Conservation (phyloP, 805 yeast species). For the Ogataea ganodermae region DNA sequence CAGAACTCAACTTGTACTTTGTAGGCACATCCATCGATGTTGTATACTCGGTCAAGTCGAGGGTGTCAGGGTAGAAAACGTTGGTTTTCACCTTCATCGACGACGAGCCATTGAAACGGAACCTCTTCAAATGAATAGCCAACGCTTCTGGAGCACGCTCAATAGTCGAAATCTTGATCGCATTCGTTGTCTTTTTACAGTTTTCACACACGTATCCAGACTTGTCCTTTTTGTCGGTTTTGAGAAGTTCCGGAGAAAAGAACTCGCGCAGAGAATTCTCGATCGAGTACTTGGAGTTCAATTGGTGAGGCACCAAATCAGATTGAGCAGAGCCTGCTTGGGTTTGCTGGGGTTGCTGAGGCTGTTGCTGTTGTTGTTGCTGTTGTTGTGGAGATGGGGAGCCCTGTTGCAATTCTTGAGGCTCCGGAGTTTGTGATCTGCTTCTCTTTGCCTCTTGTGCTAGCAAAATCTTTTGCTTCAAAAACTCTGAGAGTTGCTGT, state of each 20-base stretch:
- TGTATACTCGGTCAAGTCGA: slow-evolving; percentile 70
- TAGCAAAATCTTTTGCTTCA: slow-evolving; percentile 31
- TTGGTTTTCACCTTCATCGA: slow-evolving; percentile 87
- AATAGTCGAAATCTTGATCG: slow-evolving; percentile 73
- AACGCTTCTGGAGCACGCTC: slow-evolving; percentile 86
- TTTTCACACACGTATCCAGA: slow-evolving; percentile 86
- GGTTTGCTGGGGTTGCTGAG: slow-evolving; percentile 4
- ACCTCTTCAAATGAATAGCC: slow-evolving; percentile 84
- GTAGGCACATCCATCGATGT: slow-evolving; percentile 48
- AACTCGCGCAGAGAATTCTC: slow-evolving; percentile 77
- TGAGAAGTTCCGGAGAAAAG: slow-evolving; percentile 79
- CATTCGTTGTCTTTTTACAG: slow-evolving; percentile 76
- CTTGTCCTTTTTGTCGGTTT: slow-evolving; percentile 63
- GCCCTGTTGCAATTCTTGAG: slow-evolving; percentile 10
- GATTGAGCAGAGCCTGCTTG: too few relatives aligned
- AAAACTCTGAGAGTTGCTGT: slow-evolving; percentile 30
- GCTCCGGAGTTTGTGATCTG: slow-evolving; percentile 30
- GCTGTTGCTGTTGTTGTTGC: slow-evolving; percentile 6
- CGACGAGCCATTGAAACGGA: slow-evolving; percentile 76
- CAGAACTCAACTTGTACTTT: slow-evolving; percentile 73
- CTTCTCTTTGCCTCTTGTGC: slow-evolving; percentile 29
- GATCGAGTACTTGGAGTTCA: slow-evolving; percentile 53
- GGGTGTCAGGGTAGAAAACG: slow-evolving; percentile 73
- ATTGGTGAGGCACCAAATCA: slow-evolving; percentile 3
- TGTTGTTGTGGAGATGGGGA: slow-evolving; percentile 8